Percentiles rank a stretch among this genome's conserved stretches.
Evolutionary conservation across 2,329 filamentous ascomycete genomes (phyloP).

Genomic region (Ascochyta viciae-villosae): DNA sequence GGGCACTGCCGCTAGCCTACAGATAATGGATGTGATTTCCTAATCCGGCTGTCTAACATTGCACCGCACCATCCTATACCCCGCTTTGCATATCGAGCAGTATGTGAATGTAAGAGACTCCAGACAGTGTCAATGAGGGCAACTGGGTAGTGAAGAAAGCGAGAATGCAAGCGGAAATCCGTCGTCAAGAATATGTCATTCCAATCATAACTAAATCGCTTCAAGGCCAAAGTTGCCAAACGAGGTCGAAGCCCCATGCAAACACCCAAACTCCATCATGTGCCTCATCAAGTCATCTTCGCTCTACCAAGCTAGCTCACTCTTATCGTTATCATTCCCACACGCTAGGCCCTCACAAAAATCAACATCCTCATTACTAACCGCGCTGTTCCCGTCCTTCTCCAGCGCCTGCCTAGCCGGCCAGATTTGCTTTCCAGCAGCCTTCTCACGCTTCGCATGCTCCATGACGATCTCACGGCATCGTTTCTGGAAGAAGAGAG

Average conservation of each 20-base stretch:
- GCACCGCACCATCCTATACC: neutral
- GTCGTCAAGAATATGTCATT: neutral
- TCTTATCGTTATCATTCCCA: constrained; percentile 37
- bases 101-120: neutral
- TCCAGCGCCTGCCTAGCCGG: constrained; percentile 53
- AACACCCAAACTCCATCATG: constrained; percentile 30
- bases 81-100: too few species aligned
- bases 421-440: constrained; percentile 59
- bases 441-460: constrained; percentile 58
- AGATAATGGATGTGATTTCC: constrained; percentile 20
- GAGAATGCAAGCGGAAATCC: neutral
- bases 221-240: constrained; percentile 4
- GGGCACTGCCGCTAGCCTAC: constrained; percentile 1
- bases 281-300: constrained; percentile 20
- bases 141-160: too few species aligned
- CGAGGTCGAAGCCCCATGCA: constrained; percentile 25
- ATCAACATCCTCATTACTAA: constrained; percentile 35
- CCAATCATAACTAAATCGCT: constrained; percentile 9
- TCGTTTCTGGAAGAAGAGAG: constrained; percentile 63
- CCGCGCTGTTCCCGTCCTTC: constrained; percentile 22
- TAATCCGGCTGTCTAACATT: constrained; percentile 9
- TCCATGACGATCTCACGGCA: constrained; percentile 58
- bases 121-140: too few species aligned
- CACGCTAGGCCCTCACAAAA: constrained; percentile 40
- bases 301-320: constrained; percentile 34